Base-by-base conservation (phyloP, 129 eudicot species). In the Chrysanthemum seticuspe region DNA sequence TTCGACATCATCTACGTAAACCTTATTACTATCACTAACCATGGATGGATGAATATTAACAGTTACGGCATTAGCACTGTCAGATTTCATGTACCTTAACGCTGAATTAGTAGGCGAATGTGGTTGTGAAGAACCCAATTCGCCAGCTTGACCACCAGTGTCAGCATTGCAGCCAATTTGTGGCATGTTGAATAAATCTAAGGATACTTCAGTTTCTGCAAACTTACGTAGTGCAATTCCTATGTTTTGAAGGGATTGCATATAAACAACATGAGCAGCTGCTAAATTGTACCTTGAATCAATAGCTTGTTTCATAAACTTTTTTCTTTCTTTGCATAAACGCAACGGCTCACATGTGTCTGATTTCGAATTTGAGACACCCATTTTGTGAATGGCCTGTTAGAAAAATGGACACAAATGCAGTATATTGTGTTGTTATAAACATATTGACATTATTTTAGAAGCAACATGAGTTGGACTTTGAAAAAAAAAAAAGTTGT, bases 261-360 rank as follows among this genome's bases (percentile, higher is more conserved):
- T 68, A 53, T 93, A 93, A 12, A 92, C 81, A 65, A 93, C 87
- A 83, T 93, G 96, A 3, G 96, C 89, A 13, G 98, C 97, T 62
- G 97, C 96, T 67, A 89, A 82, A 69, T 79, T 81, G 77, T 83
- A 93, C 78, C 98, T 82, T 13, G 96, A 87, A 82, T 93, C 95
- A 23, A 87, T 80, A 0, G 98, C 98, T 84, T 84, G 91, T 67
- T 89, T 93, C 12, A 89, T 84, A 74, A 85, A 83, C 53, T 67
- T 84, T 59, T 86, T 87, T 75, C 98, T 65, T 70, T 80, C 87
- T 78, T 83, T 89, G 75, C 98, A 93, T 68, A 93, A 85, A 14
- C 76, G 76, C 72, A 93, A 40, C 27, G 98, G 97, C 23, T 72
- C 82, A 59, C 87, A 84, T 40, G 82, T 84, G 74, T 93, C 95